These are phyloP conservation scores for Tolypocladium tropicale DNA, from an alignment of 2,329 filamentous ascomycete genomes.

Conservation along the genomic window DNA sequence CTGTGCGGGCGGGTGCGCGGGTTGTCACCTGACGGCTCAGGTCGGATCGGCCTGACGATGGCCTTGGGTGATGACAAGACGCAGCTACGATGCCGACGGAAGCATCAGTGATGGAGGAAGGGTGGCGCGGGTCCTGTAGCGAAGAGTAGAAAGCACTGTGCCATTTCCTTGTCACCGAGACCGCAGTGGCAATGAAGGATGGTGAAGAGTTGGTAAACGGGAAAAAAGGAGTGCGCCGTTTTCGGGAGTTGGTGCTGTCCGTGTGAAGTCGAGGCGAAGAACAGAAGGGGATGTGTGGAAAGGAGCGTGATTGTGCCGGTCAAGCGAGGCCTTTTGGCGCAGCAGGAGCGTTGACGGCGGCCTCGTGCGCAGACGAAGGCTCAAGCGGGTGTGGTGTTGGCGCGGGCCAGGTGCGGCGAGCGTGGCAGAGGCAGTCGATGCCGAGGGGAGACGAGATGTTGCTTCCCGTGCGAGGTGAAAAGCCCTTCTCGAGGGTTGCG, in stretches of 20 bases:
- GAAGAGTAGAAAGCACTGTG: slow-evolving; percentile 4
- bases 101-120: slow-evolving; percentile 2
- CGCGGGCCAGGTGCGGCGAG: neutral
- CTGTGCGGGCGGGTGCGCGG: neutral
- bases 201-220: neutral
- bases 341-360: neutral
- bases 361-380: neutral
- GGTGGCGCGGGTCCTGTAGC: slow-evolving; percentile 1
- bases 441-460: neutral
- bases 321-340: neutral
- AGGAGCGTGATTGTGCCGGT: neutral
- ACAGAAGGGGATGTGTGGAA: neutral
- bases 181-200: neutral
- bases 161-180: slow-evolving; percentile 6
- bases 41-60: neutral
- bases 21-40: neutral
- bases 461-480: neutral
- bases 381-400: neutral
- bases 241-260: neutral
- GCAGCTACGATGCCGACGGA: neutral
- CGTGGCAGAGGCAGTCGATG: neutral
- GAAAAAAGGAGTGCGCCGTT: neutral
- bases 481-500: neutral
- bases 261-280: neutral
- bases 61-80: neutral